Conservation (phyloP, 306 rosid genomes). For the Purshia tridentata region DNA sequence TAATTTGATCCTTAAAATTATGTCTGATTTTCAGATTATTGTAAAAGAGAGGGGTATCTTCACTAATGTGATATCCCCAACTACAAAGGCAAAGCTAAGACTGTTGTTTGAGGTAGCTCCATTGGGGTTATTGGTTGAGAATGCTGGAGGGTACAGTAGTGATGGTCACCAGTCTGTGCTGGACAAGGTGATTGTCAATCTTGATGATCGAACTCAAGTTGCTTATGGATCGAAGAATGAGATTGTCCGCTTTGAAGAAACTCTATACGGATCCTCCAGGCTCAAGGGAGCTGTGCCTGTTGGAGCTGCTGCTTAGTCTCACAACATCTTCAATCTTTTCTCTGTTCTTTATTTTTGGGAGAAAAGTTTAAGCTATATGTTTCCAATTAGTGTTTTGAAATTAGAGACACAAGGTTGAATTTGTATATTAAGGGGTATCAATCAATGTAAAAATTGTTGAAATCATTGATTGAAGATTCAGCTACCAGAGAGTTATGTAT, state of each 20-base stretch:
- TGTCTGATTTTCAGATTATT: conserved; percentile 52
- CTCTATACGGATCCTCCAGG: conserved; percentile 92
- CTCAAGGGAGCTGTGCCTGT: conserved; percentile 86
- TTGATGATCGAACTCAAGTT: conserved; percentile 94
- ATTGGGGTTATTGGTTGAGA: conserved; percentile 76
- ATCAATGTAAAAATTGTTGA: not conserved
- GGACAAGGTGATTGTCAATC: conserved; percentile 65
- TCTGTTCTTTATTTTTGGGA: too few species aligned
- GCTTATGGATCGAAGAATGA: conserved; percentile 95
- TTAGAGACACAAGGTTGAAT: conserved; percentile 22
- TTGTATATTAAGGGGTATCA: conserved; percentile 9
- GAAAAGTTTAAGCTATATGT: not conserved
- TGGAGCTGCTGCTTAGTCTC: conserved; percentile 69
- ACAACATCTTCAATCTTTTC: not conserved
- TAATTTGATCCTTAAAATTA: not conserved
- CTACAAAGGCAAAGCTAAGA: conserved; percentile 91
- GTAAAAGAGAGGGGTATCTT: conserved; percentile 94
- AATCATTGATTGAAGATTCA: not conserved
- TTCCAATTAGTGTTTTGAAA: not conserved
- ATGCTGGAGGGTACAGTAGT: conserved; percentile 96
- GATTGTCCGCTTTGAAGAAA: conserved; percentile 92
- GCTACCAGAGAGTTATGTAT: too few species aligned
- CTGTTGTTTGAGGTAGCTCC: conserved; percentile 98
- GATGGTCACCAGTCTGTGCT: conserved; percentile 82
- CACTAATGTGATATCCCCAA: conserved; percentile 87